Percentiles rank a stretch among this genome's conserved stretches.
Conservation (phyloP, 2,329 filamentous ascomycete species). For the Calonectria crousiana region DNA sequence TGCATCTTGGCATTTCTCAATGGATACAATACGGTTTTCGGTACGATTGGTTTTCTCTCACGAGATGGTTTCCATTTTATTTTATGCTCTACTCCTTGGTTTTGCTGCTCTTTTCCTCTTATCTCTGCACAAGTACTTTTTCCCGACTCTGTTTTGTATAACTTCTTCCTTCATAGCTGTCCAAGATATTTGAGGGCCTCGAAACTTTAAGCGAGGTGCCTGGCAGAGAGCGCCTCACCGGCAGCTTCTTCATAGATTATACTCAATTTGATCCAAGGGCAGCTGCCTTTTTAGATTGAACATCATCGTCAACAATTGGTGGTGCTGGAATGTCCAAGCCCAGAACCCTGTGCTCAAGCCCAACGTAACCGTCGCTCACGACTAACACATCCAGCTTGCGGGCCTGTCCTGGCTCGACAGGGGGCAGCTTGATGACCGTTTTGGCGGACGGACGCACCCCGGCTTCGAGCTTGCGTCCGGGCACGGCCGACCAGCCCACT, state of each 20-base stretch:
- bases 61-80: slow-evolving; percentile 27
- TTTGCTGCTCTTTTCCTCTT: not conserved
- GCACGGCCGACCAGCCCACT: slow-evolving; percentile 73
- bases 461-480: slow-evolving; percentile 49
- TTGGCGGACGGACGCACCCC: slow-evolving; percentile 65
- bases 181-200: slow-evolving; percentile 20
- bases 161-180: slow-evolving; percentile 19
- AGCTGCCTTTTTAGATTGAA: slow-evolving; percentile 55
- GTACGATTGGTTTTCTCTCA: slow-evolving; percentile 30
- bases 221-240: slow-evolving; percentile 14
- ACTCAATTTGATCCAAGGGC: slow-evolving; percentile 34
- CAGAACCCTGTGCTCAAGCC: slow-evolving; percentile 69
- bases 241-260: slow-evolving; percentile 33
- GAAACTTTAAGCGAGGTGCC: slow-evolving; percentile 11
- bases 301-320: slow-evolving; percentile 62
- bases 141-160: slow-evolving; percentile 17
- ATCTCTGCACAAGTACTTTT: not conserved
- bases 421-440: slow-evolving; percentile 72
- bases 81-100: slow-evolving; percentile 1
- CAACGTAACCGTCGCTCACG: slow-evolving; percentile 89
- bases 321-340: slow-evolving; percentile 65
- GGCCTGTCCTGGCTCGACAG: slow-evolving; percentile 55
- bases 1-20: slow-evolving; percentile 39
- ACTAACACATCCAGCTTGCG: slow-evolving; percentile 80
- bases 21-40: slow-evolving; percentile 33